A percentile compares a stretch with the other conserved stretches of the same genome.
phyloP scores from a whole-genome alignment of 78 protist genomes.

The Capsaspora owczarzaki region DNA sequence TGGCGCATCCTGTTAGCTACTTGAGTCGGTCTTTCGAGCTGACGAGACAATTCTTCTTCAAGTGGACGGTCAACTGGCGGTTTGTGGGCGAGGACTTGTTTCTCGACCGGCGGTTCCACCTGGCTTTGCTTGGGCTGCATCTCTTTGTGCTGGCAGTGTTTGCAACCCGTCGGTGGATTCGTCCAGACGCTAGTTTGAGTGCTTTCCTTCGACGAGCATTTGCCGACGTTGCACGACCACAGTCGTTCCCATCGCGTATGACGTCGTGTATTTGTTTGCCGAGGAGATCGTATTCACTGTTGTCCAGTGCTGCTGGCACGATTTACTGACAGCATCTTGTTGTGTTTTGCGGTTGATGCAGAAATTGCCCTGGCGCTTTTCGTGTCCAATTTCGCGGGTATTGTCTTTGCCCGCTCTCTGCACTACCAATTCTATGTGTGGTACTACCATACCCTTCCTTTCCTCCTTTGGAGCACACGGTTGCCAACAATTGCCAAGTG shows the following conservation, averaged over 20 bases:
- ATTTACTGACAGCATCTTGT: neutral
- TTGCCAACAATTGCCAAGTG: neutral
- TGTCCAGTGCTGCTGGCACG: too few relatives aligned
- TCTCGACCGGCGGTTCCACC: constrained; percentile 29
- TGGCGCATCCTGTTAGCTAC: constrained; percentile 37
- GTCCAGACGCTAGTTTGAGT: too few relatives aligned
- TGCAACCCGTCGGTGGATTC: neutral
- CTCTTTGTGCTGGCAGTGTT: constrained; percentile 31
- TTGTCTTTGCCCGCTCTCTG: constrained; percentile 72
- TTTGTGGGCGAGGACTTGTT: constrained; percentile 58
- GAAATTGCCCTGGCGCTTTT: constrained; percentile 52
- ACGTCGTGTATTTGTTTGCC: too few relatives aligned
- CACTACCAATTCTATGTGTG: constrained; percentile 91
- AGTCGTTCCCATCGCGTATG: too few relatives aligned
- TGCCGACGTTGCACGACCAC: too few relatives aligned
- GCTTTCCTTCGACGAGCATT: too few relatives aligned
- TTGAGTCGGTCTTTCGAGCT: constrained; percentile 61
- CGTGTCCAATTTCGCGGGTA: constrained; percentile 72
- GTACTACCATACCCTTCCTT: constrained; percentile 82
- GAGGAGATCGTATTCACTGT: too few relatives aligned
- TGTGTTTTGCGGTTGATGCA: too few relatives aligned
- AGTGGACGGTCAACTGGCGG: constrained; percentile 86
- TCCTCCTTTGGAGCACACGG: constrained; percentile 61
- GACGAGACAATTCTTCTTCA: constrained; percentile 52
- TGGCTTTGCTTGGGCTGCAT: constrained; percentile 40